phyloP scores from a whole-genome alignment of 768 basidiomycete species.

The Pulveroboletus sp. region DNA sequence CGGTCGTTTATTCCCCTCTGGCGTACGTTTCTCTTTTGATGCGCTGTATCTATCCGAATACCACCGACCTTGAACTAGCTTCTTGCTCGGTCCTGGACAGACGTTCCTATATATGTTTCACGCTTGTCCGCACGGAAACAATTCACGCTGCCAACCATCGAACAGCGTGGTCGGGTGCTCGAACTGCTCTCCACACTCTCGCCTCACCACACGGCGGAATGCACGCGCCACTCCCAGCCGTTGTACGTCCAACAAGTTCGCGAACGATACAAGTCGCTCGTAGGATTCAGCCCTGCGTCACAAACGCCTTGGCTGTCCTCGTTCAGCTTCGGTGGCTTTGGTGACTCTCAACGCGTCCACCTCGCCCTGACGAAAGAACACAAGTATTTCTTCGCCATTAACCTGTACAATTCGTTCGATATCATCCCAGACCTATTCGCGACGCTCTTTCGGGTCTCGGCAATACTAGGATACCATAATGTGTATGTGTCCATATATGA shows the following conservation, averaged over 20 bases:
- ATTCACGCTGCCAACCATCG: slow-evolving; percentile 70
- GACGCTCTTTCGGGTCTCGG: slow-evolving; percentile 88
- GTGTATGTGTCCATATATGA: slow-evolving; percentile 99
- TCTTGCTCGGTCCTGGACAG: slow-evolving; percentile 46
- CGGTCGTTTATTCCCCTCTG: slow-evolving; percentile 42
- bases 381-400: slow-evolving; percentile 99
- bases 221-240: slow-evolving; percentile 78
- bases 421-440: slow-evolving; percentile 96
- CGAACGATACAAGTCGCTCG: slow-evolving; percentile 79
- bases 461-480: slow-evolving; percentile 94
- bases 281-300: slow-evolving; percentile 67
- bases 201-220: slow-evolving; percentile 90
- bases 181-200: slow-evolving; percentile 83
- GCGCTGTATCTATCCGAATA: neutral
- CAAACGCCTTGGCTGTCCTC: slow-evolving; percentile 57
- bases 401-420: slow-evolving; percentile 99
- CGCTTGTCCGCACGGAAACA: slow-evolving; percentile 56
- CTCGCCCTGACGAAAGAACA: slow-evolving; percentile 55
- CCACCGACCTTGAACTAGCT: slow-evolving; percentile 12
- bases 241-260: slow-evolving; percentile 80
- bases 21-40: slow-evolving; percentile 20
- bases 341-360: slow-evolving; percentile 37
- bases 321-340: slow-evolving; percentile 42
- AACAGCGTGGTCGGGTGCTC: slow-evolving; percentile 82
- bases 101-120: slow-evolving; percentile 42